A percentile compares a stretch with the other conserved stretches of the same genome.
phyloP scores from a whole-genome alignment of 2,329 filamentous ascomycete genomes.

The Harringtonia aguacate region DNA sequence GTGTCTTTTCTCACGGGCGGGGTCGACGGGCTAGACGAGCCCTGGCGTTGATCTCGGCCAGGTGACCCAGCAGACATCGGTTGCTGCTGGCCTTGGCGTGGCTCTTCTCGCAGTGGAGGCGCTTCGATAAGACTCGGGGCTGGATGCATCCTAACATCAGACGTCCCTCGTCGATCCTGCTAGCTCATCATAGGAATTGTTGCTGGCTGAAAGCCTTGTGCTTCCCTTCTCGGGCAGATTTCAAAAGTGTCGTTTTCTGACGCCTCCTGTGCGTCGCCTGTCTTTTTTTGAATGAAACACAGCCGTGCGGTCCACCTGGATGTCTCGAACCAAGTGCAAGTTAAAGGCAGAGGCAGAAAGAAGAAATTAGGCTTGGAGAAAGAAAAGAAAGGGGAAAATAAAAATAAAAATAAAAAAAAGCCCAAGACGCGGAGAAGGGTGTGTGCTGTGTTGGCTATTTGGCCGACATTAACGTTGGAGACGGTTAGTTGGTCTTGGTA shows the following conservation, averaged over 20 bases:
- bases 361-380: no score
- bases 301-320: no score
- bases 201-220: not conserved
- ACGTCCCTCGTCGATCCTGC: not conserved
- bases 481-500: no score
- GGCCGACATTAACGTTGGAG: no score
- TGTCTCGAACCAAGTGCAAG: no score
- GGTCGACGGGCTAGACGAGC: slow-evolving; percentile 16
- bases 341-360: no score
- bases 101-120: slow-evolving; percentile 16
- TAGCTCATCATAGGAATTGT: slow-evolving; percentile 5
- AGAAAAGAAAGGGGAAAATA: not conserved
- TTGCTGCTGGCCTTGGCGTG: slow-evolving; percentile 13
- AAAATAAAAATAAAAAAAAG: not conserved
- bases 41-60: slow-evolving; percentile 10
- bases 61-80: slow-evolving; percentile 10
- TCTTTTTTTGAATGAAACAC: no score
- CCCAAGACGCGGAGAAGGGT: no score
- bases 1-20: slow-evolving; percentile 36
- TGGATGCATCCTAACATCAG: slow-evolving; percentile 19
- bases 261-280: no score
- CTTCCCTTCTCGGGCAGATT: not conserved
- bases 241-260: no score
- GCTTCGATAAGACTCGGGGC: slow-evolving; percentile 20
- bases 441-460: no score